Evolutionary conservation across 1,139 yeast genomes (phyloP), one percentile per base, ranked within the genome.

Genomic region (Debaryomycetaceae sp.): DNA sequence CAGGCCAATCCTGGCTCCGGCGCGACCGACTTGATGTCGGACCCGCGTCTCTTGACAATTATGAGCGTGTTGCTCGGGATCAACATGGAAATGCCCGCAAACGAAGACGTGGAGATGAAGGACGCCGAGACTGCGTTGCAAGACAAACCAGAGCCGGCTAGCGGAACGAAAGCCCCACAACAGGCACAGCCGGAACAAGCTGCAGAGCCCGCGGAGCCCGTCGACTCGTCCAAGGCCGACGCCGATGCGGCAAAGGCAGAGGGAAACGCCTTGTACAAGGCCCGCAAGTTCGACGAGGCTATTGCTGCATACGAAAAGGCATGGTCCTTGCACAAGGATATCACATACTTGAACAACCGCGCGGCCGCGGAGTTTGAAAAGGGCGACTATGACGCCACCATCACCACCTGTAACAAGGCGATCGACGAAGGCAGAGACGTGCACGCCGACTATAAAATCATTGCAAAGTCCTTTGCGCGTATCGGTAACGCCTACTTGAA

Each of bases 331-430:
- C 61, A 67, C 58, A 70, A 77, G 49, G 98, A 92, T 49, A 83
- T 90, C 47, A 90, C 98, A 2, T 92, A 81, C 55, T 68, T 92
- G 51, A 92, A 90, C 64, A 92, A 92, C 67, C 76, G 93, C 49
- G 92, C 98, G 22, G 98, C 99, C 32, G 98, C 98, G 18, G 95
- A 90, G 56, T 90, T 60, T 47, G 99, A 92, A 59, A 86, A 87
- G 56, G 95, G 93, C 35, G 96, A 86, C 47, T 83, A 73, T 46
- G 94, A 85, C 34, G 59, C 77, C 12, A 87, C 95, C 23, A 80
- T 90, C 40, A 58, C 67, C 33, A 83, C 97, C 4, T 80, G 96
- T 56, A 62, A 73, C 41, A 60, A 62, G 33, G 97, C 98, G 13
- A 70, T 90, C 37, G 95, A 83, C 28, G 74, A 81, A 51, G 96